Evolutionary conservation across 1,284 basidiomycete genomes (phyloP).

Genomic region (Apiotrichum porosum): DNA sequence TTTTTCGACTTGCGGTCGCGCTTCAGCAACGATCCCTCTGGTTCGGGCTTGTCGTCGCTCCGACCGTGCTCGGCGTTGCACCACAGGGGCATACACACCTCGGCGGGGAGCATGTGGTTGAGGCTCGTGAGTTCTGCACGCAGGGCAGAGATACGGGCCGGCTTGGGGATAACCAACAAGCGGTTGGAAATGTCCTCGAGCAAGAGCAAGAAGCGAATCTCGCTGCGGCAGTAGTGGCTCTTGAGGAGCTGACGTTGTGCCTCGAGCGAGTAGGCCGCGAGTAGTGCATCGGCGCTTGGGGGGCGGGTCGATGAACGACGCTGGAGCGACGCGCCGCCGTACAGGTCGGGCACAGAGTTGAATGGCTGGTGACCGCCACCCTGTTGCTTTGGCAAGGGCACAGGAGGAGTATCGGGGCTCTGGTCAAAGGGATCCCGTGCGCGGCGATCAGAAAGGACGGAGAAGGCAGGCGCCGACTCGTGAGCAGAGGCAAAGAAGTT

Average conservation of each 20-base stretch:
- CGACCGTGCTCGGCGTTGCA: constrained; percentile 60
- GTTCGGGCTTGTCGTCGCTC: constrained; percentile 31
- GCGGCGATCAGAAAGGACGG: constrained; percentile 1
- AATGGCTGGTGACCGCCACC: constrained; percentile 49
- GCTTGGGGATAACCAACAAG: constrained; percentile 85
- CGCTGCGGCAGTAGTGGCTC: constrained; percentile 84
- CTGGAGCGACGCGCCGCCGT: constrained; percentile 32
- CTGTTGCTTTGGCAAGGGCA: background rate
- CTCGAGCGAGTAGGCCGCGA: constrained; percentile 60
- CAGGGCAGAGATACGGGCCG: constrained; percentile 88
- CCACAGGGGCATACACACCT: constrained; percentile 93
- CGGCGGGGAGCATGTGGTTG: constrained; percentile 92
- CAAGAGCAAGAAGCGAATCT: constrained; percentile 82
- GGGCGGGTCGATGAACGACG: constrained; percentile 38
- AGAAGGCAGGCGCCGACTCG: constrained; percentile 8
- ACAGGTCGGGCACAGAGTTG: constrained; percentile 56
- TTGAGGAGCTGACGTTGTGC: constrained; percentile 72
- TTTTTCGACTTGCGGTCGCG: background rate
- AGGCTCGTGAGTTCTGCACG: constrained; percentile 91
- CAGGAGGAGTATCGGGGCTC: constrained; percentile 9
- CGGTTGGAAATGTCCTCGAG: constrained; percentile 92
- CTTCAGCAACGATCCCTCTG: background rate
- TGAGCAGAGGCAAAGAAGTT: background rate
- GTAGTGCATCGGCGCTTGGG: constrained; percentile 46
- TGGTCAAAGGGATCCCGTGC: constrained; percentile 39